Evolutionary conservation across 2,329 filamentous ascomycete genomes (phyloP), one percentile per base, ranked within the genome.

Genomic region (Arthrinium puccinioides): DNA sequence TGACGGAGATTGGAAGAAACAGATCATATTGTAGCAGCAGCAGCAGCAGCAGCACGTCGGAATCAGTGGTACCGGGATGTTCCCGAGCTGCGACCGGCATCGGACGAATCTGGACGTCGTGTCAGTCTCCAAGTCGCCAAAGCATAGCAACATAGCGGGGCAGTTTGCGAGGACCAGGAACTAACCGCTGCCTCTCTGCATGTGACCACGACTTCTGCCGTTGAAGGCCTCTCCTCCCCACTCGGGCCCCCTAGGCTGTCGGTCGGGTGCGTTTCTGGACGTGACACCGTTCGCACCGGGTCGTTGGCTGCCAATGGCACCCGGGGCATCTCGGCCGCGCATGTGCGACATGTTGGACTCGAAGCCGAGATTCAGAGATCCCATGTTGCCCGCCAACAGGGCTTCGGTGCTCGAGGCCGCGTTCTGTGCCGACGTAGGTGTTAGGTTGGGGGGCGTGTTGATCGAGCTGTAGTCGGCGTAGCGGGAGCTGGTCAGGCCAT

Each of bases 271-370:
- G 19, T 62, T 66, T 36, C 64, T 61, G 39, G 51, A 58, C 37
- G 53, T 65, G 35, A 55, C 53, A 19, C 65, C 63, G 41, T 65
- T 70, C 11, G 71, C 64, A 11, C 69, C 61, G 7, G 76, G 76
- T 31, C 78, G 69, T 55, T 82, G 78, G 59, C 78, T 82, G 36
- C 78, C 78, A 36, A 82, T 82, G 9, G 78, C 75, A 5, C 78
- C 78, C 8, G 74, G 74, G 0, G 70, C 67, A 41, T 68, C 70
- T 16, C 73, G 59, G 53, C 62, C 42, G 45, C 62, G 53, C 52
- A 62, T 44, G 31, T 62, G 55, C 40, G 57, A 46, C 31, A 47
- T 41, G 37, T 61, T 50, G 48, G 66, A 54, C 42, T 78, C 73
- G 33, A 64, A 74, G 15, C 72, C 70, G 21, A 79, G 59, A 43